Conservation (phyloP, 2,329 filamentous ascomycete genomes). For the Alternaria postmessia region DNA sequence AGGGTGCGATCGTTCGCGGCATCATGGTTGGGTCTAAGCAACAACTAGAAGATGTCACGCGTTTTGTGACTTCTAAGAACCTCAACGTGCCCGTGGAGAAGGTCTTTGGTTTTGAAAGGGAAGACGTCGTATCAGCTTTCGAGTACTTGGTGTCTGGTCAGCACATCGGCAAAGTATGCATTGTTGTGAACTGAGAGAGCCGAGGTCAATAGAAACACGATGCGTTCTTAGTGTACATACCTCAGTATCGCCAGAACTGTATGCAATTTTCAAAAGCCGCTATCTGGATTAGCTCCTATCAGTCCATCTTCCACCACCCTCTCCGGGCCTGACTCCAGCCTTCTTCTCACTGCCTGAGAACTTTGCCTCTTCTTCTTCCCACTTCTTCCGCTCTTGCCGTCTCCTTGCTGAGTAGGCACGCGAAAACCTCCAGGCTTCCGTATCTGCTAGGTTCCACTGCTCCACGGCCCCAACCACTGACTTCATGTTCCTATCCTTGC, state of each 20-base stretch:
- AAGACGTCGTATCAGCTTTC: conserved; percentile 42
- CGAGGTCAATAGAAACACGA: not conserved
- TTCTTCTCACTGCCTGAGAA: conserved; percentile 68
- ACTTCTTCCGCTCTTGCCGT: conserved; percentile 69
- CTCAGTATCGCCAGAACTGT: not conserved
- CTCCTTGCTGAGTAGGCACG: conserved; percentile 71
- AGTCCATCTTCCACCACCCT: conserved; percentile 48
- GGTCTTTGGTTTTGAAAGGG: conserved; percentile 41
- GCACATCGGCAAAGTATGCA: conserved; percentile 40
- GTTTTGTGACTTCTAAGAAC: conserved; percentile 40
- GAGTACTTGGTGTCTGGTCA: conserved; percentile 46
- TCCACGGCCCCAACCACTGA: conserved; percentile 55
- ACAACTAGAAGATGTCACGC: conserved; percentile 51
- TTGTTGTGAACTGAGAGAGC: conserved; percentile 10
- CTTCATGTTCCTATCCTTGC: conserved; percentile 39
- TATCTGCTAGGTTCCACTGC: conserved; percentile 70
- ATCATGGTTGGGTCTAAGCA: conserved; percentile 67
- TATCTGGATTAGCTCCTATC: conserved; percentile 11
- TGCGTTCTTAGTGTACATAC: not conserved
- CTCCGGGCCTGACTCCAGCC: conserved; percentile 57
- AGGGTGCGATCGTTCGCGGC: conserved; percentile 53
- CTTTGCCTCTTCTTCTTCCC: conserved; percentile 74
- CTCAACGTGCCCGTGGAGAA: conserved; percentile 43
- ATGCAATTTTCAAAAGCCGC: conserved; percentile 1
- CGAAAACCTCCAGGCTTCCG: conserved; percentile 79